These are phyloP conservation scores for Zychaea mexicana DNA, from an alignment of 371 early-diverging fungal species.

Conservation along the genomic window DNA sequence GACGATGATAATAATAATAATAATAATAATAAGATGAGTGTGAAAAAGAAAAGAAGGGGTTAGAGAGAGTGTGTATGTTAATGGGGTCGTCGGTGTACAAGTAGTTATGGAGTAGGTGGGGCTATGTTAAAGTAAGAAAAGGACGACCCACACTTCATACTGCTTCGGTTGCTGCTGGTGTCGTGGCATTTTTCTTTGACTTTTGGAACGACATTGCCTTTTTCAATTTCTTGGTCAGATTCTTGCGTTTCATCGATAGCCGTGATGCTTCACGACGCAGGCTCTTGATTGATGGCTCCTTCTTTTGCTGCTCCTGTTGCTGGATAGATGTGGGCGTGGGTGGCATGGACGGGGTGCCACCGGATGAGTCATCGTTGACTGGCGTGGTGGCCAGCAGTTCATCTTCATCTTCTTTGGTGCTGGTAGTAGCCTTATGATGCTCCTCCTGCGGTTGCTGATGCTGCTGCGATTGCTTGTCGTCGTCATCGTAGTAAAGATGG, in stretches of 20 bases:
- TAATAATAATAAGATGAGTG: neutral
- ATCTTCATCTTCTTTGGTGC: too few species aligned
- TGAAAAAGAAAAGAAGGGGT: neutral
- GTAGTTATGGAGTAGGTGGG: neutral
- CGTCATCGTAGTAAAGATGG: slow-evolving; percentile 14
- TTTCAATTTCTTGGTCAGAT: slow-evolving; percentile 16
- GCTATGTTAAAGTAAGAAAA: neutral
- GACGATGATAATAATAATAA: neutral
- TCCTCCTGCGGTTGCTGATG: neutral
- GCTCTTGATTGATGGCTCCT: neutral
- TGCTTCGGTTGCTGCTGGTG: too few species aligned
- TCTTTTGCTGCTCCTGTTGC: neutral
- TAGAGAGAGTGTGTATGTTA: neutral
- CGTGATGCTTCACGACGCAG: slow-evolving; percentile 17
- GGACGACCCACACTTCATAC: neutral
- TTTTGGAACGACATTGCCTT: slow-evolving; percentile 20
- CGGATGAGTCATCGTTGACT: slow-evolving; percentile 6
- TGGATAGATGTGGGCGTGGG: slow-evolving; percentile 15
- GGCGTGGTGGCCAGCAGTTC: neutral
- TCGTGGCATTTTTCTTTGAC: slow-evolving; percentile 2
- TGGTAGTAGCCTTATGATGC: neutral
- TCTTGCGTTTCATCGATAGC: slow-evolving; percentile 16
- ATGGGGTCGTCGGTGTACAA: too few species aligned
- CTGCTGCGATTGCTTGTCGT: neutral
- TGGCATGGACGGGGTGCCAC: slow-evolving; percentile 12